A percentile compares a stretch with the other conserved stretches of the same genome.
Evolutionary conservation across 441 rosid species (phyloP).

Genomic region (Brassica balearica): DNA sequence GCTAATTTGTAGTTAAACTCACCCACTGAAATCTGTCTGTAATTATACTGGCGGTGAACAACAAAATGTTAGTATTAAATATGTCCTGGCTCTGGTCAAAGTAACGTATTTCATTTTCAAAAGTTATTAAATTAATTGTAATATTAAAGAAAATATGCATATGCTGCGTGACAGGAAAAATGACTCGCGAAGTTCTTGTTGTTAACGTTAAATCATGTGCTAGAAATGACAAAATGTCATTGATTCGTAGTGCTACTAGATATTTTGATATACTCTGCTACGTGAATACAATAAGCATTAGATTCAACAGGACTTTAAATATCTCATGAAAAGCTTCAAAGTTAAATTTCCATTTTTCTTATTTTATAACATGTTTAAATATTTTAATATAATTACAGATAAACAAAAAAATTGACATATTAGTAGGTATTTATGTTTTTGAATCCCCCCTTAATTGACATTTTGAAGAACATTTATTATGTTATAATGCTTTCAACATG

Average conservation of each 20-base stretch:
- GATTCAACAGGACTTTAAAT: background rate
- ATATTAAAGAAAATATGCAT: background rate
- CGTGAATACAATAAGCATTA: background rate
- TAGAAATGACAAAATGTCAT: background rate
- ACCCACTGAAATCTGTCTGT: background rate
- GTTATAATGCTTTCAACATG: background rate
- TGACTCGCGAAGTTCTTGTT: background rate
- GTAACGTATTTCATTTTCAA: background rate
- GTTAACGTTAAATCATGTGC: background rate
- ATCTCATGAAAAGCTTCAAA: background rate
- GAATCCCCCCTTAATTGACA: background rate
- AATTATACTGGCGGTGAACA: background rate
- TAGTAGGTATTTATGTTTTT: background rate
- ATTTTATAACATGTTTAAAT: background rate
- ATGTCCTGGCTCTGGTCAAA: background rate
- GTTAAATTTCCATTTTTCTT: background rate
- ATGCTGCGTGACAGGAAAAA: background rate
- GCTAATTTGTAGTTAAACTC: constrained; percentile 14
- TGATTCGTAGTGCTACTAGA: background rate
- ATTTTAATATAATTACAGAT: background rate
- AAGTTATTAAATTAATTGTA: background rate
- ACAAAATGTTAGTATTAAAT: background rate
- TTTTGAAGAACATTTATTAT: background rate
- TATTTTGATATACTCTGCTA: constrained; percentile 2
- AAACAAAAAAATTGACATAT: background rate